Percentiles rank a stretch among this genome's conserved stretches.
phyloP scores from a whole-genome alignment of 1,284 basidiomycete genomes.

The Sphaerobolus stellatus region DNA sequence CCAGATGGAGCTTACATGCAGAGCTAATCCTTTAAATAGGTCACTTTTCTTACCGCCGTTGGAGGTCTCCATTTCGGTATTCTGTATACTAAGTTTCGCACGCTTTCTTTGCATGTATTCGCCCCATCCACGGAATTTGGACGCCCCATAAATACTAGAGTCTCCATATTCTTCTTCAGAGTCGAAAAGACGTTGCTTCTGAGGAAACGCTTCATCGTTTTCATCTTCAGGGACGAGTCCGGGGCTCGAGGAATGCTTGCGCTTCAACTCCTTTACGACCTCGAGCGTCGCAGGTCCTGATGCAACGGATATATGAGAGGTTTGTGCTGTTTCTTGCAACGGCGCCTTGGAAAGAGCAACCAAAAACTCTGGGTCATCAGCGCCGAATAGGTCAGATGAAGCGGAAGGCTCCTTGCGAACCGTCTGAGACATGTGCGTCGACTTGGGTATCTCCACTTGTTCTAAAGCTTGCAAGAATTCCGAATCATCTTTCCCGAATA shows the following conservation, averaged over 20 bases:
- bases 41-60: slow-evolving; percentile 34
- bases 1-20: slow-evolving; percentile 63
- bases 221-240: neutral
- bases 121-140: slow-evolving; percentile 79
- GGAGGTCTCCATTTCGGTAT: slow-evolving; percentile 42
- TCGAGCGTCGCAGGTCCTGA: neutral
- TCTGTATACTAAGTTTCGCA: slow-evolving; percentile 87
- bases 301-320: neutral
- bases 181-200: neutral
- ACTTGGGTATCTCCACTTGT: slow-evolving; percentile 3
- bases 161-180: neutral
- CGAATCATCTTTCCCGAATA: slow-evolving; percentile 56
- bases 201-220: neutral
- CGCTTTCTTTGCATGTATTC: slow-evolving; percentile 91
- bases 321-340: neutral
- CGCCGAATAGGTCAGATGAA: slow-evolving; percentile 58
- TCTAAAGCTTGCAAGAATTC: slow-evolving; percentile 52
- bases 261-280: neutral
- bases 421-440: neutral
- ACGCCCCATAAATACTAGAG: slow-evolving; percentile 63
- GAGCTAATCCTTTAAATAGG: slow-evolving; percentile 71
- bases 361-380: slow-evolving; percentile 56
- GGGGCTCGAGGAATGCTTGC: neutral
- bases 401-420: neutral
- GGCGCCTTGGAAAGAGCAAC: slow-evolving; percentile 37